phyloP scores from a whole-genome alignment of 225 moss, liverwort and hornwort genomes.

The Sphagnum tenellum region DNA sequence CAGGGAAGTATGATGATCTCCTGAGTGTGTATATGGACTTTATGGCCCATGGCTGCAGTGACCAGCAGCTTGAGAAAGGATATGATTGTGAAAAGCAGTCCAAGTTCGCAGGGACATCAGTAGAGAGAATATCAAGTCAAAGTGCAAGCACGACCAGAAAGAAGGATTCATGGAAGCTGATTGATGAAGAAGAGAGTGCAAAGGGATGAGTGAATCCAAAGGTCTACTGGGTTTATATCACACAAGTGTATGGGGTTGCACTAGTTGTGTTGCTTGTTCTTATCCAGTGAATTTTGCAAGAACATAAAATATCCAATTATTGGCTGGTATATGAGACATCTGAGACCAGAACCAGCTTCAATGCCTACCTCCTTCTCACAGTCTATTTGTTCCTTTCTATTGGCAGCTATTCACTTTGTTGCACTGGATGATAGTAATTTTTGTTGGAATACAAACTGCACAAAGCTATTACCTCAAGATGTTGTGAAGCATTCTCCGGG shows the following conservation, averaged over 20 bases:
- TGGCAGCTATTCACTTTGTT: too few relatives aligned
- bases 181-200: conserved; percentile 69
- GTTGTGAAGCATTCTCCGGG: conserved; percentile 54
- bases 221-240: conserved; percentile 62
- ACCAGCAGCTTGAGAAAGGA: too few relatives aligned
- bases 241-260: conserved; percentile 41
- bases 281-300: conserved; percentile 47
- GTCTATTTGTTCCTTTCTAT: too few relatives aligned
- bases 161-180: conserved; percentile 37
- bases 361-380: conserved; percentile 37
- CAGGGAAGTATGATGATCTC: conserved; percentile 53
- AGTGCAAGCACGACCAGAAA: conserved; percentile 8
- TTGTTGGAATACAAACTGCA: conserved; percentile 42
- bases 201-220: conserved; percentile 41
- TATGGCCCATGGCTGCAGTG: conserved; percentile 51
- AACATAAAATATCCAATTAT: conserved; percentile 40
- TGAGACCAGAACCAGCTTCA: conserved; percentile 9
- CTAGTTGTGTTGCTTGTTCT: conserved; percentile 30
- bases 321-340: conserved; percentile 79
- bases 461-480: conserved; percentile 62
- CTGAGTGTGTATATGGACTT: conserved; percentile 48
- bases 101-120: background rate
- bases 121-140: conserved; percentile 1
- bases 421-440: conserved; percentile 18
- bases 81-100: too few relatives aligned